Base-by-base conservation (phyloP, 305 asterid genomes). In the Andrographis paniculata region DNA sequence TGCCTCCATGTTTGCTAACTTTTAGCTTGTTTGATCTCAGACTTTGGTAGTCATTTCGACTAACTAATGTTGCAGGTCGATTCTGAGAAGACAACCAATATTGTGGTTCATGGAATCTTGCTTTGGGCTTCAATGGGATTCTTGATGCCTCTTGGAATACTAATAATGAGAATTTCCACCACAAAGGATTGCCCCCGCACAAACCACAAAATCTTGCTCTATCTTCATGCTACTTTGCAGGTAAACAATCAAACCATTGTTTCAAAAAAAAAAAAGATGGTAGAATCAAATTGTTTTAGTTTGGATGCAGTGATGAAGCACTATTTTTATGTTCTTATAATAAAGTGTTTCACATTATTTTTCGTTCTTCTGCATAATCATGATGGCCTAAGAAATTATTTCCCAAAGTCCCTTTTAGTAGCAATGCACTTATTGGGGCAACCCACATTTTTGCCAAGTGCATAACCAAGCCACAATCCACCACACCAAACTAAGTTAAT, bases 111-210 rank as follows among this genome's bases (percentile, higher is more conserved):
- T 72, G 96, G 91, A 39, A 45, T 87, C 43, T 52, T 83, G 14
- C 50, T 80, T 16, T 87, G 96, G 94, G 80, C 78, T 59, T 80
- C 96, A 24, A 65, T 75, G 75, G 94, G 93, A 27, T 65, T 78
- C 50, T 73, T 83, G 63, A 74, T 83, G 77, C 96, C 96, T 37
- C 50, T 65, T 13, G 96, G 87, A 28, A 69, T 87, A 72, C 67
- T 87, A 18, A 43, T 69, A 45, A 74, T 80, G 61, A 76, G 96
- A 69, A 52, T 76, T 35, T 69, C 93, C 22, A 69, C 65, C 44
- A 53, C 74, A 45, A 63, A 50, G 17, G 79, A 72, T 30, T 38
- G 61, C 52, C 70, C 53, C 53, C 62, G 49, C 28, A 44, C 66
- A 14, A 69, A 48, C 49, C 77, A 66, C 62, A 83, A 58, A 59